These are phyloP conservation scores for Paramyrothecium roridum DNA, from an alignment of 2,329 filamentous ascomycete genomes.

Conservation along the genomic window DNA sequence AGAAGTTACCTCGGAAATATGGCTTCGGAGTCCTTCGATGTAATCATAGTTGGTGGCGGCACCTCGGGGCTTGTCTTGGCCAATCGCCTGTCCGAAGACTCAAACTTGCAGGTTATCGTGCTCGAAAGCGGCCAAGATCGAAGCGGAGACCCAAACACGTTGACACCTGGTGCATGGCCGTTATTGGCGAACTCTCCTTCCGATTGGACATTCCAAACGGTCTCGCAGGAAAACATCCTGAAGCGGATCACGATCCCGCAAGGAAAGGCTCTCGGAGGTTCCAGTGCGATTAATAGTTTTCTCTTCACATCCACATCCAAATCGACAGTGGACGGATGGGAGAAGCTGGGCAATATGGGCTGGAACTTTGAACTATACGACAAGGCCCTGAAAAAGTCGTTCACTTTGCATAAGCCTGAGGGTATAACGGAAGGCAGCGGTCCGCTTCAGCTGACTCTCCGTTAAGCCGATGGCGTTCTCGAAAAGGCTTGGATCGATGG, in stretches of 20 bases:
- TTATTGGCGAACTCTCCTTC: slow-evolving; percentile 15
- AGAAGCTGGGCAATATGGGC: slow-evolving; percentile 24
- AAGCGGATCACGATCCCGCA: slow-evolving; percentile 31
- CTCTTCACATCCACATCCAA: slow-evolving; percentile 26
- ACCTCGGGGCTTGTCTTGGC: slow-evolving; percentile 4
- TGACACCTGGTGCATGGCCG: slow-evolving; percentile 8
- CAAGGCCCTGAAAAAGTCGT: not conserved
- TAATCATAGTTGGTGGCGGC: slow-evolving; percentile 6
- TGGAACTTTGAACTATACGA: slow-evolving; percentile 24
- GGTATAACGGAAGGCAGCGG: slow-evolving; percentile 1
- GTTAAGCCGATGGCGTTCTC: not conserved
- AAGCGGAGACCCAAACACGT: slow-evolving; percentile 7
- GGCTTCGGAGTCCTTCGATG: slow-evolving; percentile 1
- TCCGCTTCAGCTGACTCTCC: not conserved
- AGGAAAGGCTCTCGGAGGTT: slow-evolving; percentile 44
- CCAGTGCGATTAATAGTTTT: slow-evolving; percentile 40
- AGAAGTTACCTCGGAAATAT: not conserved
- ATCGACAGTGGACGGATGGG: slow-evolving; percentile 28
- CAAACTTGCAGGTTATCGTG: slow-evolving; percentile 12
- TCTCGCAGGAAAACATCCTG: slow-evolving; percentile 12
- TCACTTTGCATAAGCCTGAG: not conserved
- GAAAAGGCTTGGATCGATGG: not conserved
- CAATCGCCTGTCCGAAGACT: slow-evolving; percentile 10
- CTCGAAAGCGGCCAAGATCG: slow-evolving; percentile 17
- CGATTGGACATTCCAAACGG: slow-evolving; percentile 16